phyloP scores from a whole-genome alignment of 2,329 filamentous ascomycete genomes.

The Esteya vermicola region DNA sequence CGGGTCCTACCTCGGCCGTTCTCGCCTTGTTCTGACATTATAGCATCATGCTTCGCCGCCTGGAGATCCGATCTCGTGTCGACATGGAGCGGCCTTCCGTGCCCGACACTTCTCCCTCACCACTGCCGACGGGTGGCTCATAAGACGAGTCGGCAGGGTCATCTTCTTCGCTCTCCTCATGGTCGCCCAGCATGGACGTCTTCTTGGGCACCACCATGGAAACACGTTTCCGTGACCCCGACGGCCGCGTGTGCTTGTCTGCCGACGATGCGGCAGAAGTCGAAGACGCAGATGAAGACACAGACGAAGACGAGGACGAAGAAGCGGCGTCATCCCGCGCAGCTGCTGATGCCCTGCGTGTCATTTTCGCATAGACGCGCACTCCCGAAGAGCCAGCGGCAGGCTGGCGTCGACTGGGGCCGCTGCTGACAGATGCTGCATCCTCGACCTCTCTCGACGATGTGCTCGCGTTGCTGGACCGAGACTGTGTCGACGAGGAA shows the following conservation, averaged over 20 bases:
- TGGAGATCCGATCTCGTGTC: constrained; percentile 21
- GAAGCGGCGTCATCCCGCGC: constrained; percentile 2
- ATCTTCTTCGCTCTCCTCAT: constrained; percentile 18
- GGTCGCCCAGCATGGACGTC: constrained; percentile 13
- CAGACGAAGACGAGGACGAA: too few species aligned
- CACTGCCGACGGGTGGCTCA: constrained; percentile 10
- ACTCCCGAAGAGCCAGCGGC: background rate
- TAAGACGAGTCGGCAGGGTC: constrained; percentile 17
- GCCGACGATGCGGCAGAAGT: background rate
- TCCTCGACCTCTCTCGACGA: background rate
- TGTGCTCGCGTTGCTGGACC: constrained; percentile 7
- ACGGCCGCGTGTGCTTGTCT: constrained; percentile 11
- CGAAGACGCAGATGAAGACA: too few species aligned
- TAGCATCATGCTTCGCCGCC: constrained; percentile 46
- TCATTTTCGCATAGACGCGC: constrained; percentile 1
- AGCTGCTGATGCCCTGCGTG: constrained; percentile 3
- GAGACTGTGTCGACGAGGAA: constrained; percentile 26
- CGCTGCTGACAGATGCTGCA: background rate
- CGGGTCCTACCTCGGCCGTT: too few species aligned
- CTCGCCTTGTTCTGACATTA: too few species aligned
- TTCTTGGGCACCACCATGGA: constrained; percentile 26
- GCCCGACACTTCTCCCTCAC: background rate
- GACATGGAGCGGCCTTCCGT: constrained; percentile 11
- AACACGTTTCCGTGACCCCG: constrained; percentile 22
- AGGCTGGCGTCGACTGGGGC: background rate